Evolutionary conservation across 1,139 yeast genomes (phyloP).

Genomic region (Starmera stellimalicola): DNA sequence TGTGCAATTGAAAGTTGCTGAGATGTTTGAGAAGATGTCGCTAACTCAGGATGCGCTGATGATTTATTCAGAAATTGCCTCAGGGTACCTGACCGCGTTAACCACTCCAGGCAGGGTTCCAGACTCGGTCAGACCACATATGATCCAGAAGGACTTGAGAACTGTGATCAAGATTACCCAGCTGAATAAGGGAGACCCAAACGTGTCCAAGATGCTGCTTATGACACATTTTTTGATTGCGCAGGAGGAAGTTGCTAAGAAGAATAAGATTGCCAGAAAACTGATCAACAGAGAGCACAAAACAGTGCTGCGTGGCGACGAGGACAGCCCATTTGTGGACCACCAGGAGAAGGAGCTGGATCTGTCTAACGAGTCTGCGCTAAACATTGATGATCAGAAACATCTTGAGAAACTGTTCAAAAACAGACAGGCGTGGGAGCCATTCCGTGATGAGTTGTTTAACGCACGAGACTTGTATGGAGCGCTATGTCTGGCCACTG

Average conservation of each 20-base stretch:
- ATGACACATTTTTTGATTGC: slow-evolving; percentile 59
- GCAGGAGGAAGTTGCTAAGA: slow-evolving; percentile 43
- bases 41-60: slow-evolving; percentile 54
- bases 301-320: background rate
- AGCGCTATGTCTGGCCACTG: slow-evolving; percentile 57
- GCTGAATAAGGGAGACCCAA: slow-evolving; percentile 40
- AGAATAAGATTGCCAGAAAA: slow-evolving; percentile 15
- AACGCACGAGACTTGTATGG: slow-evolving; percentile 63
- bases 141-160: slow-evolving; percentile 64
- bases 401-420: slow-evolving; percentile 7
- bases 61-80: slow-evolving; percentile 58
- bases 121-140: slow-evolving; percentile 36
- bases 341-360: slow-evolving; percentile 1
- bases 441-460: slow-evolving; percentile 68
- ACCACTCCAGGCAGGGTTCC: slow-evolving; percentile 26
- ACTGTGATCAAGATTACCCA: slow-evolving; percentile 61
- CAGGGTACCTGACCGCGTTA: slow-evolving; percentile 52
- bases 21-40: slow-evolving; percentile 66
- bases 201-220: slow-evolving; percentile 47
- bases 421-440: slow-evolving; percentile 49
- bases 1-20: slow-evolving; percentile 75
- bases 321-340: slow-evolving; percentile 1
- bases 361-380: slow-evolving; percentile 1
- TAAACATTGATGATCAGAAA: slow-evolving; percentile 1
- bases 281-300: slow-evolving; percentile 10